Base-by-base conservation (phyloP, 2,329 filamentous ascomycete species). In the Gyromitra esculenta region DNA sequence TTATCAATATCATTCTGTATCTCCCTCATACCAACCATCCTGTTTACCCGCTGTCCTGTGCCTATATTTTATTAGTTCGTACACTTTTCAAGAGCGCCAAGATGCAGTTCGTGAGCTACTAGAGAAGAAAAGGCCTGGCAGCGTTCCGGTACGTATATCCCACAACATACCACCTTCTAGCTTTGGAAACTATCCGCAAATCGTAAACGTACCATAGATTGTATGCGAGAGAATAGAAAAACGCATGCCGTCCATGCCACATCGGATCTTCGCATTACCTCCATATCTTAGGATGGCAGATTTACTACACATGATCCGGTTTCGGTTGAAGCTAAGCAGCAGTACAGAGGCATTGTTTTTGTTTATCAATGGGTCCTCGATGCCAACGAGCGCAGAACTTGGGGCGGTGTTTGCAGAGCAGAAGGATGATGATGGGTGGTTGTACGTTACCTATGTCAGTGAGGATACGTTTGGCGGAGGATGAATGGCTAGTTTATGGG, bases 341-440 rank as follows among this genome's bases (percentile, higher is more conserved):
- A 15, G 50, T 13, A 31, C 37, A 1, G 50, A 73, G 39, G 50
- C 50, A 2, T n/a, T 73, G 13, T 73, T 73, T 48, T 11, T 73
- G 25, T 56, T 73, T 15, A 5, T 73, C 5, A 6, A 31, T 1
- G 60, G 39, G 4, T 6, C 4, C 4, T 4, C 59, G 5, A 13
- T 15, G 3, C 69, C 69, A 11, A 2, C 15, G 15, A 25, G 50
- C 5, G 25, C 50, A 1, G 69, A 73, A 41, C 9, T 73, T 15
- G 52, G 50, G 7, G 13, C 9, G 9, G 1, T 73, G n/a, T 73
- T 48, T 11, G 25, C 39, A 1, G 41, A 50, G 39, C 4, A 37
- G 39, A 66, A 59, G 4, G 69, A 66, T 50, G 50, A 73, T 15
- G 69, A 73, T 50, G 69, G 69, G 25, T 73, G 69, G 69, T 7